Conservation (phyloP, 495 filamentous ascomycete species). For the Aspergillus steynii region DNA sequence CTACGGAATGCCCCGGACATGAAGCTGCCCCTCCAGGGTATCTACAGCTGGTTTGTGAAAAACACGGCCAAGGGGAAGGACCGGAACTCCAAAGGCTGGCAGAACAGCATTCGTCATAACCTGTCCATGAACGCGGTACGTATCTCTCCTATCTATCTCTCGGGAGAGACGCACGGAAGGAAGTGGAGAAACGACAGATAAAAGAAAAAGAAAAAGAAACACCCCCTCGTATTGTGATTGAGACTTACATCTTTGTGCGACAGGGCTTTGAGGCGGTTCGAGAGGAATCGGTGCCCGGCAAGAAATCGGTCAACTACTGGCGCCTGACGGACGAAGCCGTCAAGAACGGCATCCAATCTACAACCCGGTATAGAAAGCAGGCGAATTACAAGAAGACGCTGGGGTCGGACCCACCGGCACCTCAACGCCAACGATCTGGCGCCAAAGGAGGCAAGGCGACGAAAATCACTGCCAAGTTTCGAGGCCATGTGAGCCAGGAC, state of each 20-base stretch:
- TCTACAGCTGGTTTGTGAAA: slow-evolving; percentile 86
- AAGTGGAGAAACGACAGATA: neutral
- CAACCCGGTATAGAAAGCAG: slow-evolving; percentile 69
- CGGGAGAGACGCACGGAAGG: neutral
- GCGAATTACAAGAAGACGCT: slow-evolving; percentile 46
- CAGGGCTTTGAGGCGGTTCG: slow-evolving; percentile 69
- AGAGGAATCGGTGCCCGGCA: slow-evolving; percentile 47
- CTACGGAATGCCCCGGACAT: slow-evolving; percentile 63
- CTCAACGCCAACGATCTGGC: slow-evolving; percentile 55
- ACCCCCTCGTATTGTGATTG: slow-evolving; percentile 10
- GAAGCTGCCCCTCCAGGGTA: slow-evolving; percentile 76
- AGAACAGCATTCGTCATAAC: slow-evolving; percentile 96
- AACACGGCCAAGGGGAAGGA: slow-evolving; percentile 75
- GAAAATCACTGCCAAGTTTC: slow-evolving; percentile 32
- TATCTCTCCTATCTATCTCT: slow-evolving; percentile 16
- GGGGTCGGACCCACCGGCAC: slow-evolving; percentile 43
- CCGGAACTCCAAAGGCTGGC: slow-evolving; percentile 76
- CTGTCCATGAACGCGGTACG: slow-evolving; percentile 94
- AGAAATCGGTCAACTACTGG: slow-evolving; percentile 65
- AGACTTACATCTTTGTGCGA: slow-evolving; percentile 13
- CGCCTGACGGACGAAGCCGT: slow-evolving; percentile 63
- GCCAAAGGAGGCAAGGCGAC: slow-evolving; percentile 57
- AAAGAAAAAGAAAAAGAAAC: neutral
- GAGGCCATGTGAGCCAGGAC: slow-evolving; percentile 19
- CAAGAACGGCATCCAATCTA: slow-evolving; percentile 65